Conservation (phyloP, 139 green algal species). For the Zygnema cylindricum region DNA sequence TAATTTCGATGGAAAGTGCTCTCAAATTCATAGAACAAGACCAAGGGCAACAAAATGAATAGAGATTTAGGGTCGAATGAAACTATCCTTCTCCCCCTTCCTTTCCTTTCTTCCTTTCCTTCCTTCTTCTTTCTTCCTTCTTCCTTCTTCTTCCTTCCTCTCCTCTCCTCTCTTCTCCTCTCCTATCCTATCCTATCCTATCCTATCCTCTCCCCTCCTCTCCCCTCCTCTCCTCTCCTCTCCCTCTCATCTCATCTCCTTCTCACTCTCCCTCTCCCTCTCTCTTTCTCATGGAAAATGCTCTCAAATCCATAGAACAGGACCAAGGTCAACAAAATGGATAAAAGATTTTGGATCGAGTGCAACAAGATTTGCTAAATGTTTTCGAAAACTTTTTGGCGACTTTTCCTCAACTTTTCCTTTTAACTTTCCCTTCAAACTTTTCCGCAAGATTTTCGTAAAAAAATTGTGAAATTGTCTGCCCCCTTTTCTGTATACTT, state of each 20-base stretch:
- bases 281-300: too few relatives aligned
- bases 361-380: too few relatives aligned
- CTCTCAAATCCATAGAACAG: too few relatives aligned
- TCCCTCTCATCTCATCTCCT: not conserved
- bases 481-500: too few relatives aligned
- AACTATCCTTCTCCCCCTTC: not conserved
- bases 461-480: too few relatives aligned
- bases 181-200: not conserved
- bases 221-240: not conserved
- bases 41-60: constrained; percentile 62
- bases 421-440: too few relatives aligned
- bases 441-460: too few relatives aligned
- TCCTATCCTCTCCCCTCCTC: not conserved
- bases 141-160: not conserved
- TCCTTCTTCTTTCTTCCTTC: not conserved
- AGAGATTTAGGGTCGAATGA: not conserved
- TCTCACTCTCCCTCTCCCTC: not conserved
- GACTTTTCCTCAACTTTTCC: too few relatives aligned
- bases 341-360: too few relatives aligned
- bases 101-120: not conserved
- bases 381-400: too few relatives aligned
- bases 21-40: constrained; percentile 79
- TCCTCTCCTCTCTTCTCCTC: not conserved
- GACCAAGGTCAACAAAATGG: too few relatives aligned
- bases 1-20: constrained; percentile 74